These are phyloP conservation scores for Triticum timopheevii DNA, from an alignment of 176 grass and related monocot genomes.

Conservation along the genomic window DNA sequence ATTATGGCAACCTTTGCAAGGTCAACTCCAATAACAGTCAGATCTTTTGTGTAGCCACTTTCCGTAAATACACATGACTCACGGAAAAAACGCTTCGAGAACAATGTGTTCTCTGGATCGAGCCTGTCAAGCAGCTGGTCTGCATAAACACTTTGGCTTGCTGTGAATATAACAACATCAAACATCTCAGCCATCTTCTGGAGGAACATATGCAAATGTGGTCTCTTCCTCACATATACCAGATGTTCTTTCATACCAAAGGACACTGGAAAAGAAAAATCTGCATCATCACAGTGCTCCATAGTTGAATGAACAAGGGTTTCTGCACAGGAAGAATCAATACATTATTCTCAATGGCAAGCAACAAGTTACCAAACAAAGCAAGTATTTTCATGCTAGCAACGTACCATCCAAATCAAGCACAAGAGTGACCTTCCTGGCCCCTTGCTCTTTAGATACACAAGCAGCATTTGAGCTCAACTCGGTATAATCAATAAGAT, in stretches of 20 bases:
- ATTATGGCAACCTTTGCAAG: conserved; percentile 88
- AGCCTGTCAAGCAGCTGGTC: conserved; percentile 77
- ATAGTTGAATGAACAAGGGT: conserved; percentile 95
- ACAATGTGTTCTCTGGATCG: conserved; percentile 74
- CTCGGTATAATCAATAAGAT: conserved; percentile 59
- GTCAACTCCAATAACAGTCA: conserved; percentile 65
- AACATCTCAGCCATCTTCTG: conserved; percentile 77
- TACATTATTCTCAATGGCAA: conserved; percentile 19
- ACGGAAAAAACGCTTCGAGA: conserved; percentile 75
- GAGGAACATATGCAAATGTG: conserved; percentile 81
- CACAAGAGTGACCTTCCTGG: conserved; percentile 75
- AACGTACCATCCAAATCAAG: conserved; percentile 98
- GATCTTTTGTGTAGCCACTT: conserved; percentile 78
- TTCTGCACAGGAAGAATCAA: conserved; percentile 55
- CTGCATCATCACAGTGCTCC: conserved; percentile 64
- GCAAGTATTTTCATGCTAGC: not conserved
- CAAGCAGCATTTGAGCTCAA: conserved; percentile 42
- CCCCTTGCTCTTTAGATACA: conserved; percentile 35
- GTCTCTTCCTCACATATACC: conserved; percentile 87
- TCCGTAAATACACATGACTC: conserved; percentile 85
- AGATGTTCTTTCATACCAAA: conserved; percentile 74
- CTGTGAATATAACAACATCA: conserved; percentile 95
- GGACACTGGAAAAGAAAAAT: conserved; percentile 75
- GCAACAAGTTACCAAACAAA: not conserved
- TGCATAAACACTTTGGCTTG: conserved; percentile 90